Evolutionary conservation across 2,329 filamentous ascomycete genomes (phyloP).

Genomic region (Penicillium occitanis): DNA sequence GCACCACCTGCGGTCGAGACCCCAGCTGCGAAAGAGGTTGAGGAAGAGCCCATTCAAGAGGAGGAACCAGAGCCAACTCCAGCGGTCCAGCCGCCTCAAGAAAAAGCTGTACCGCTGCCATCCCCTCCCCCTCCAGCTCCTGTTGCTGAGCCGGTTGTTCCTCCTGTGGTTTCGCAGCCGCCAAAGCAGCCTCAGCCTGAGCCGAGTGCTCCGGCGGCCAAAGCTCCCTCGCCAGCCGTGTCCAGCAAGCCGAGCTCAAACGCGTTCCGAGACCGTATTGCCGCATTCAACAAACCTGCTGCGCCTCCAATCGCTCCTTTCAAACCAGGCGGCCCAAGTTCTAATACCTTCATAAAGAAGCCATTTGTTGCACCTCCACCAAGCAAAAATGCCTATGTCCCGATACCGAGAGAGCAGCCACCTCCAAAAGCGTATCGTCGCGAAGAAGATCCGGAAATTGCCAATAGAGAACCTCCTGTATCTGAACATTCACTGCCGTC

Average conservation of each 20-base stretch:
- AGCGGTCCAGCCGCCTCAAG: conserved; percentile 26
- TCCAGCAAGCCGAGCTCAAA: conserved; percentile 71
- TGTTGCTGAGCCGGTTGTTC: conserved; percentile 27
- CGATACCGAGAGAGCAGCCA: conserved; percentile 69
- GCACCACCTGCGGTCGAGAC: conserved; percentile 36
- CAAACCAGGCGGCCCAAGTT: conserved; percentile 68
- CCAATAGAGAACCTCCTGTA: conserved; percentile 36
- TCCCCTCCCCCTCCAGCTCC: conserved; percentile 27
- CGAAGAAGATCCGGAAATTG: conserved; percentile 72
- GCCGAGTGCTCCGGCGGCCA: conserved; percentile 39
- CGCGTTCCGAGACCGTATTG: conserved; percentile 93
- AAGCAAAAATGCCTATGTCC: conserved; percentile 86
- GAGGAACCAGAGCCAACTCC: conserved; percentile 24
- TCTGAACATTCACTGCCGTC: conserved; percentile 33
- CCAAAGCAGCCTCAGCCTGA: conserved; percentile 28
- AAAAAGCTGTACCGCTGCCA: conserved; percentile 24
- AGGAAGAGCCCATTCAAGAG: conserved; percentile 40
- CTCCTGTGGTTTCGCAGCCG: conserved; percentile 29
- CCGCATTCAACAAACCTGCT: conserved; percentile 89
- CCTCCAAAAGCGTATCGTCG: conserved; percentile 76
- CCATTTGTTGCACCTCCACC: conserved; percentile 94
- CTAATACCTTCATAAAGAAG: conserved; percentile 83
- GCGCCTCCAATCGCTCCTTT: conserved; percentile 87
- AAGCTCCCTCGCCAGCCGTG: conserved; percentile 63
- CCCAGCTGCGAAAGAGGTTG: conserved; percentile 31